Base-by-base conservation (phyloP, 2,329 filamentous ascomycete species). In the Biscogniauxia sp. region DNA sequence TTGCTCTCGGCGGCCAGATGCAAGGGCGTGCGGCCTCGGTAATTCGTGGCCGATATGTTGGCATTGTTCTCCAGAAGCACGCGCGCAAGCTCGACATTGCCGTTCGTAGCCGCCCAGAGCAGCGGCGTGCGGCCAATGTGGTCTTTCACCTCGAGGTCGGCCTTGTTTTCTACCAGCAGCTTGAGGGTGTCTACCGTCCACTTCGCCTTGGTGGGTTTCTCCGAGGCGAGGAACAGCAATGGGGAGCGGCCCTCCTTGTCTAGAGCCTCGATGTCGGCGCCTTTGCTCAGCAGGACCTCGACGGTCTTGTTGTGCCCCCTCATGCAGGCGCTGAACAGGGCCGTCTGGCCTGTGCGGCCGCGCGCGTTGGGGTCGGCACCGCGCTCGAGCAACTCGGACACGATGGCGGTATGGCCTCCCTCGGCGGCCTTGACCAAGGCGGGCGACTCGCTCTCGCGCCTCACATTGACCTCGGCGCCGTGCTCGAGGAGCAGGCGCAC, bases 71-170 rank as follows among this genome's bases (percentile, higher is more conserved):
- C 74, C 63, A 72, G 72, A 26, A 87, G 73, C 65, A 79, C 74
- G 58, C 79, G 76, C 19, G 79, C 81, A 11, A 86, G 73, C 32
- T 77, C 75, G 55, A 78, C 73, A 66, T 85, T 84, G 19, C 82
- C 81, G 52, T 83, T 84, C 23, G 81, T 83, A 41, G 82, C 84
- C 1, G 84, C 83, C 83, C 84, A 86, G 61, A 86, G 78, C 51
- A 87, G 69, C 2, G 84, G 80, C 28, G 81, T 84, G 13, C 84
- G 77, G 9, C 80, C 79, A 20, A 80, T 80, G 54, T 79, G 77
- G 67, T 84, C 82, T 19, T 68, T 68, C 11, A 70, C 73, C 64
- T 79, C 73, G 15, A 73, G 57, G 54, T 74, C 65, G 51, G 75
- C 73, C n/a, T 71, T 71, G 20, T 70, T 64, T 19, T 65, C 66